Conservation (phyloP, 192 early-diverging fungal genomes). For the Backusella liffmaniae region DNA sequence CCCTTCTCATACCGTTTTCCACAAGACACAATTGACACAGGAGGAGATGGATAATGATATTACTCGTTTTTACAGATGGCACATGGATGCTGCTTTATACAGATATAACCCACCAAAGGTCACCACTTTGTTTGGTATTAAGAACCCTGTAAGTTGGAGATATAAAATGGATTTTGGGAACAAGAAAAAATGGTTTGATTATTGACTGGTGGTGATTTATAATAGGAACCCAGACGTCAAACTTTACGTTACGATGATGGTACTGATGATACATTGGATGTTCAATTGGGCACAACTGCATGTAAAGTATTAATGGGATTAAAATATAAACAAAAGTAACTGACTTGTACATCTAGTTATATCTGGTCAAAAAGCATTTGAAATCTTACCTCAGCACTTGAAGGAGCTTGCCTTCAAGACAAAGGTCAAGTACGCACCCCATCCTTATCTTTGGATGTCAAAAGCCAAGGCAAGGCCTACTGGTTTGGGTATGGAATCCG, state of each 20-base stretch:
- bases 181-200: not conserved
- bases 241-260: constrained; percentile 32
- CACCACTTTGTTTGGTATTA: constrained; percentile 31
- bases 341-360: constrained; percentile 20
- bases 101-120: constrained; percentile 34
- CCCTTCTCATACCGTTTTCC: constrained; percentile 31
- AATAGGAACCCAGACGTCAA: constrained; percentile 27
- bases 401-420: constrained; percentile 36
- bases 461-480: constrained; percentile 28
- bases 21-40: constrained; percentile 24
- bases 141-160: constrained; percentile 31
- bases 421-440: constrained; percentile 36
- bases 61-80: constrained; percentile 40
- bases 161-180: too few species aligned
- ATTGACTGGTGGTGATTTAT: not conserved
- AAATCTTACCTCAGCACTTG: constrained; percentile 30
- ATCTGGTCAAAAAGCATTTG: constrained; percentile 36
- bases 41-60: constrained; percentile 31
- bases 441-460: constrained; percentile 40
- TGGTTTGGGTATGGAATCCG: constrained; percentile 34
- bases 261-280: constrained; percentile 20
- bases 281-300: constrained; percentile 39
- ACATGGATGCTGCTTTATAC: constrained; percentile 40
- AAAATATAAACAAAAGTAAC: not conserved
- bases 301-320: constrained; percentile 22